These are phyloP conservation scores for Thelonectria olida DNA, from an alignment of 2,329 filamentous ascomycete species.

Conservation along the genomic window DNA sequence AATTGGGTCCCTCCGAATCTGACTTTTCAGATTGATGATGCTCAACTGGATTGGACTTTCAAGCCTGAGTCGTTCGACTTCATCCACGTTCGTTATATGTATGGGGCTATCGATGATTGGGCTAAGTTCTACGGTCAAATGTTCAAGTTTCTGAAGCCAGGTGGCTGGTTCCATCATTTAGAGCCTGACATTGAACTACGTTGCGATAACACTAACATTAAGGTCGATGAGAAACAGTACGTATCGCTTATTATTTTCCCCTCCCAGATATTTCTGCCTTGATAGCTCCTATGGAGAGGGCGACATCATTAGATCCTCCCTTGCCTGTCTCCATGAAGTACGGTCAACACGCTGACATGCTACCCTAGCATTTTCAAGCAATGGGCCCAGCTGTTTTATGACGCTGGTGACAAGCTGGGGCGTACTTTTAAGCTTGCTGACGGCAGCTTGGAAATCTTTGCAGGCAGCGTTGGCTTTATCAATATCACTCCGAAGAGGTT, in stretches of 20 bases:
- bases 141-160: slow-evolving; percentile 34
- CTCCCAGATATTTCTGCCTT: fast-evolving
- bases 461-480: slow-evolving; percentile 25
- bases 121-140: slow-evolving; percentile 28
- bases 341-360: too few relatives aligned
- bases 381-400: slow-evolving; percentile 30
- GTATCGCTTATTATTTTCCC: too few relatives aligned
- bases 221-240: slow-evolving; percentile 29
- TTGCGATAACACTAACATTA: slow-evolving; percentile 17
- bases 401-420: slow-evolving; percentile 23
- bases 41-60: slow-evolving; percentile 55
- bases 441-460: slow-evolving; percentile 26
- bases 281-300: too few relatives aligned
- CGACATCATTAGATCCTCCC: too few relatives aligned
- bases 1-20: slow-evolving; percentile 46
- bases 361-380: slow-evolving; percentile 27
- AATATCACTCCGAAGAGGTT: slow-evolving; percentile 17
- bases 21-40: slow-evolving; percentile 49
- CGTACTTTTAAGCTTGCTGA: slow-evolving; percentile 34
- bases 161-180: slow-evolving; percentile 39
- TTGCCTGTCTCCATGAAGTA: too few relatives aligned
- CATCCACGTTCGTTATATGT: slow-evolving; percentile 44
- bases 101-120: slow-evolving; percentile 44
- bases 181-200: slow-evolving; percentile 35
- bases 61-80: slow-evolving; percentile 42